A percentile compares a stretch with the other conserved stretches of the same genome.
Conservation (phyloP, 169 alveolate genomes). For the Plasmodium gonderi region DNA sequence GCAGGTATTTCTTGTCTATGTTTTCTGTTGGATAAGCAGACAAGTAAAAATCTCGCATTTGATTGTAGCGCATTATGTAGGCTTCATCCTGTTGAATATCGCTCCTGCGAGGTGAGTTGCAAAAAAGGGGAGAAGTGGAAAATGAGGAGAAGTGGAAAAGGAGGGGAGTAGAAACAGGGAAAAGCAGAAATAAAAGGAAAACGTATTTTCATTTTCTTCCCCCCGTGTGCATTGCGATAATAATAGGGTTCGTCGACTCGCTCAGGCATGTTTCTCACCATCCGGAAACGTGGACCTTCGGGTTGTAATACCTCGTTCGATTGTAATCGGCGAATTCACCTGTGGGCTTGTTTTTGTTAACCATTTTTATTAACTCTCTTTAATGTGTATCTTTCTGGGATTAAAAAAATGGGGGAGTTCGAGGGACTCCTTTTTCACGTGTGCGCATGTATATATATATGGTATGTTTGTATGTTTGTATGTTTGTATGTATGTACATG, state of each 20-base stretch:
- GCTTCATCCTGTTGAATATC: constrained; percentile 49
- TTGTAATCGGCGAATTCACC: constrained; percentile 2
- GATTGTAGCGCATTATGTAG: constrained; percentile 29
- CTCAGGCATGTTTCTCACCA: constrained; percentile 13
- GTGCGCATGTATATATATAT: too few relatives aligned
- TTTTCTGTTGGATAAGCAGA: constrained; percentile 23
- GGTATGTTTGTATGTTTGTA: too few relatives aligned
- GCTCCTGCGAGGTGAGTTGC: constrained; percentile 21
- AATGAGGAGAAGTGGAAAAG: background rate
- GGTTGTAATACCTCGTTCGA: constrained; percentile 44
- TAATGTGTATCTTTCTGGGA: too few relatives aligned
- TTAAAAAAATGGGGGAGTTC: too few relatives aligned
- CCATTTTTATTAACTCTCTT: too few relatives aligned
- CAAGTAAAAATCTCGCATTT: constrained; percentile 19
- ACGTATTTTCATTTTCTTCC: too few relatives aligned
- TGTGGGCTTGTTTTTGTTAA: background rate
- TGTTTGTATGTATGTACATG: too few relatives aligned
- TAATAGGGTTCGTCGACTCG: background rate
- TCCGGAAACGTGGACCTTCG: constrained; percentile 70
- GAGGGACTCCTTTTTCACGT: too few relatives aligned
- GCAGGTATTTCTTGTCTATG: background rate
- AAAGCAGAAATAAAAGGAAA: background rate
- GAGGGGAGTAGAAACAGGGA: background rate
- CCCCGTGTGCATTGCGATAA: background rate
- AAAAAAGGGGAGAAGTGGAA: background rate